phyloP scores from a whole-genome alignment of 768 basidiomycete genomes.

The Pisolithus microcarpus region DNA sequence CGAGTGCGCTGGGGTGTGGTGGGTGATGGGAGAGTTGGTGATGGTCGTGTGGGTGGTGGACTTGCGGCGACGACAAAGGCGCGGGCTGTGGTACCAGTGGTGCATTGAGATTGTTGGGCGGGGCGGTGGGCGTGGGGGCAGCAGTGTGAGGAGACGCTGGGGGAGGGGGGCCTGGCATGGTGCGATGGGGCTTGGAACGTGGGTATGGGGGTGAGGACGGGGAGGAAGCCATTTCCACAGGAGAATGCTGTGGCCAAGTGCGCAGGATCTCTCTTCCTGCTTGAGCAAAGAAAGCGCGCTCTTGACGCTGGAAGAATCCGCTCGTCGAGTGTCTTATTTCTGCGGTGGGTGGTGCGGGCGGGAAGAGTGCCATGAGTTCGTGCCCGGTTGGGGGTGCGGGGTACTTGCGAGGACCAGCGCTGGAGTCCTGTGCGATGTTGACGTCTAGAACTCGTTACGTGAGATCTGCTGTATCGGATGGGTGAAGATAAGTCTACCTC shows the following conservation, averaged over 20 bases:
- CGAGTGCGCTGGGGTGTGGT: conserved; percentile 18
- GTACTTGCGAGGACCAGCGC: conserved; percentile 48
- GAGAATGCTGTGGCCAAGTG: conserved; percentile 38
- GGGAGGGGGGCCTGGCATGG: not conserved
- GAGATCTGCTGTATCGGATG: conserved; percentile 2
- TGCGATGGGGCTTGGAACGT: not conserved
- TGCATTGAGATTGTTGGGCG: not conserved
- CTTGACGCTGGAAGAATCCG: conserved; percentile 67
- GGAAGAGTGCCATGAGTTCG: conserved; percentile 81
- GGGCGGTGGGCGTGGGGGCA: not conserved
- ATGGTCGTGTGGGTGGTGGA: conserved; percentile 4
- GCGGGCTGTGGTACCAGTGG: not conserved
- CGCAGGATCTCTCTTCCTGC: conserved; percentile 74
- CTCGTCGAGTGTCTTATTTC: conserved; percentile 60
- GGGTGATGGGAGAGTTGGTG: conserved; percentile 23
- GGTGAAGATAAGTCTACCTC: conserved; percentile 36
- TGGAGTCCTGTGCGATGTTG: conserved; percentile 50
- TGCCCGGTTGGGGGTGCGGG: conserved; percentile 76
- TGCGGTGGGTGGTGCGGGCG: conserved; percentile 54
- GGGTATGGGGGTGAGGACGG: conserved; percentile 23
- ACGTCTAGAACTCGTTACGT: conserved; percentile 39
- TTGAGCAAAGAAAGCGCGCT: conserved; percentile 75
- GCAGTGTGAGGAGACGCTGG: too few species aligned
- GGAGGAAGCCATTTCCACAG: conserved; percentile 16
- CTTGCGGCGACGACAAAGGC: not conserved